phyloP scores from a whole-genome alignment of 257 asterid genomes.

The Solanum clarkiae region DNA sequence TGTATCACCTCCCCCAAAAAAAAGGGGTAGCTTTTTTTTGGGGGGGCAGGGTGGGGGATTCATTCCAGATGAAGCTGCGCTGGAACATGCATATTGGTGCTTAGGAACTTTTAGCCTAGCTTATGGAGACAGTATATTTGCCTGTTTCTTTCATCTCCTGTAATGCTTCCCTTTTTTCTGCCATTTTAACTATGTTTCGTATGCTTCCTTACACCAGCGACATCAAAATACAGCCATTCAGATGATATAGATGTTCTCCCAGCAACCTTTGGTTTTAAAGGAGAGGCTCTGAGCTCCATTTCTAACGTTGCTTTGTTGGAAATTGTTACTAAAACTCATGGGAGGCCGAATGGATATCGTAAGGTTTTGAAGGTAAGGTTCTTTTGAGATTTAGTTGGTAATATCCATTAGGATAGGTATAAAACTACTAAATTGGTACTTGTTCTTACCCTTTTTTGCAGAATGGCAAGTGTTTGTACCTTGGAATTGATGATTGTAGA shows the following conservation, averaged over 20 bases:
- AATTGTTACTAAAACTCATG: neutral
- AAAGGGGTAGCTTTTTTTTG: neutral
- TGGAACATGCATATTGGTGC: neutral
- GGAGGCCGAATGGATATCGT: neutral
- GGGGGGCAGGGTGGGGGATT: too few species aligned
- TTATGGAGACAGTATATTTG: neutral
- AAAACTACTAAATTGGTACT: neutral
- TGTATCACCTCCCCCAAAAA: neutral
- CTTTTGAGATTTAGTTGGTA: neutral
- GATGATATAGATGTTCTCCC: neutral
- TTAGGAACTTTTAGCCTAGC: neutral
- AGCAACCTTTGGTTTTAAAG: neutral
- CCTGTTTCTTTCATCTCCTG: neutral
- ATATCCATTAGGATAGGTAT: neutral
- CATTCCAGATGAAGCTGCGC: neutral
- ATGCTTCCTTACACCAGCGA: constrained; percentile 31
- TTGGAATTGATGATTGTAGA: constrained; percentile 68
- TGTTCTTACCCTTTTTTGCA: constrained; percentile 16
- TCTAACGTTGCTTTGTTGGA: neutral
- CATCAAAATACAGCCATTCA: constrained; percentile 40
- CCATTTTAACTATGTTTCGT: neutral
- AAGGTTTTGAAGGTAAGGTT: neutral
- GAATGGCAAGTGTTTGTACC: constrained; percentile 65
- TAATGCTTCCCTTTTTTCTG: neutral
- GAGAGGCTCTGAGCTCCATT: neutral